These are phyloP conservation scores for Acrocalymma vagum DNA, from an alignment of 2,329 filamentous ascomycete species.

Conservation along the genomic window DNA sequence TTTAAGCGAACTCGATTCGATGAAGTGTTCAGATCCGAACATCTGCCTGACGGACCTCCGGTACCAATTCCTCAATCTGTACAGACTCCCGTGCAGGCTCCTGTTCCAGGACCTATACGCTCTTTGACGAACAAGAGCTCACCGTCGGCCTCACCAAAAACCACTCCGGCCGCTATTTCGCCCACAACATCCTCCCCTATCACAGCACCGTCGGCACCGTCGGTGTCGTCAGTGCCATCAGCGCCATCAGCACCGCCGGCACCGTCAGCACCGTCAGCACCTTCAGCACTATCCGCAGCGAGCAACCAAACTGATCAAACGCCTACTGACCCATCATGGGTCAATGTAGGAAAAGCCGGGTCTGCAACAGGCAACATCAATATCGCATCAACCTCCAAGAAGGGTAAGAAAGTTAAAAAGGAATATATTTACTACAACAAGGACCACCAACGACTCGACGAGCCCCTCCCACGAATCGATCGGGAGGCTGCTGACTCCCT, in stretches of 20 bases:
- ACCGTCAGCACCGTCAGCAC: no score
- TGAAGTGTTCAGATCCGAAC: conserved; percentile 51
- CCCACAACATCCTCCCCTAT: conserved; percentile 32
- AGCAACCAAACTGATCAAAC: background rate
- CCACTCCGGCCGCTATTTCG: conserved; percentile 18
- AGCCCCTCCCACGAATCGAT: conserved; percentile 44
- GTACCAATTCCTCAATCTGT: conserved; percentile 11
- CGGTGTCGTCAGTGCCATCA: no score
- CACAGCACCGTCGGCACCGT: conserved; percentile 9
- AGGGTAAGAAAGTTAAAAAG: conserved; percentile 30
- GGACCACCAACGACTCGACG: conserved; percentile 52
- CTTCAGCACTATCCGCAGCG: no score
- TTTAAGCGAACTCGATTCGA: conserved; percentile 51
- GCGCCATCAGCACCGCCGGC: no score
- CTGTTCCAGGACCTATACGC: conserved; percentile 11
- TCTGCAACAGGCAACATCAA: conserved; percentile 46
- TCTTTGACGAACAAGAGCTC: conserved; percentile 22
- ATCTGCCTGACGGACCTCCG: conserved; percentile 45
- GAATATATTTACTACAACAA: conserved; percentile 53
- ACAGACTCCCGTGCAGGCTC: conserved; percentile 18
- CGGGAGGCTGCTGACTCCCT: conserved; percentile 29
- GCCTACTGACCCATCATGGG: conserved; percentile 37
- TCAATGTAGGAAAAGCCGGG: conserved; percentile 52
- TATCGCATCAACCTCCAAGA: conserved; percentile 40
- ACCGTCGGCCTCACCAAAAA: conserved; percentile 19